Base-by-base conservation (phyloP, 495 filamentous ascomycete genomes). In the Cladorrhinum samala region DNA sequence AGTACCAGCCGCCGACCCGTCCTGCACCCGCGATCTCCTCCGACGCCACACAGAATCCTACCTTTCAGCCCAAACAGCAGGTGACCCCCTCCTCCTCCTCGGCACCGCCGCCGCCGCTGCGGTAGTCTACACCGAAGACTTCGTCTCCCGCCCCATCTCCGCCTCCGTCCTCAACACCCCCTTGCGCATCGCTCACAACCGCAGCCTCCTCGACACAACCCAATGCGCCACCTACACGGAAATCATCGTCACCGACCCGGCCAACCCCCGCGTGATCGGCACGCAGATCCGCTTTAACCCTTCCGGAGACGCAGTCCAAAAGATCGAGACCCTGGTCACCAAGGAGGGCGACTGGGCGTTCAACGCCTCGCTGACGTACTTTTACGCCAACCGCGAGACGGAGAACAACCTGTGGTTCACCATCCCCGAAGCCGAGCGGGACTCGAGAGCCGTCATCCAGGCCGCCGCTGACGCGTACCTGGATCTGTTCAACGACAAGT, bases 201-300 rank as follows among this genome's bases (percentile, higher is more conserved):
- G 72, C 52, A 73, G 65, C 53, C 65, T 72, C 40, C 65, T 71
- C 66, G 77, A 80, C 61, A 72, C 69, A 36, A 66, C 59, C 7
- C 60, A 63, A 42, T 80, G 76, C 65, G 70, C 73, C 7, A 73
- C 73, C 46, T 77, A 71, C 65, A 72, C 69, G 38, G 76, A 80
- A 53, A 55, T 78, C 43, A 69, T 79, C 41, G 64, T 71, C 17
- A 68, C 74, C 14, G 65, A 71, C 53, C 38, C 61, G 39, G 47
- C 66, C 11, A 66, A 70, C 20, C 74, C 74, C 16, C 73, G 77
- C 52, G 76, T 80, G 52, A 66, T 79, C 49, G 72, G 69, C 49
- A 78, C 76, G 6, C 59, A 53, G 38, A 58, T 63, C 51, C 75
- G 73, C 52, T 65, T 76, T 46, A 64, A 68, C 23, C 65, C 70